Percentiles rank a stretch among this genome's conserved stretches.
These are phyloP conservation scores for Cadophora sp. DNA, from an alignment of 2,329 filamentous ascomycete genomes.

Conservation along the genomic window DNA sequence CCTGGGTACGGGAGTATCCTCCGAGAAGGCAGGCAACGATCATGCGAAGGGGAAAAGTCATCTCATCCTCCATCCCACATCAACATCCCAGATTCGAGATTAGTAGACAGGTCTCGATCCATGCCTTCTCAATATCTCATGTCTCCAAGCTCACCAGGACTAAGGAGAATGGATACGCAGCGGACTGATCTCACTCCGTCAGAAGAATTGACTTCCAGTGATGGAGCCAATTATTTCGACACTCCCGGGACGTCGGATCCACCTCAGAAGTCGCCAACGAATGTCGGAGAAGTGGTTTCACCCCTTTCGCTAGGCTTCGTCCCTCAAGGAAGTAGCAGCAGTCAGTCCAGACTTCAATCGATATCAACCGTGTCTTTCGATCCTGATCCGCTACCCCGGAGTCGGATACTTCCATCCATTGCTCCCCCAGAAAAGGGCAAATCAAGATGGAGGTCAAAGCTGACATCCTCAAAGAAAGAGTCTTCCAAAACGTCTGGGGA, in stretches of 20 bases:
- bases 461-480: slow-evolving; percentile 40
- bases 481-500: slow-evolving; percentile 41
- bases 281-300: slow-evolving; percentile 14
- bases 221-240: slow-evolving; percentile 27
- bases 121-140: slow-evolving; percentile 30
- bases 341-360: slow-evolving; percentile 27
- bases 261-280: slow-evolving; percentile 5
- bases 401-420: slow-evolving; percentile 28
- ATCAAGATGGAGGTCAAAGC: slow-evolving; percentile 45
- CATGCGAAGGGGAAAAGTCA: slow-evolving; percentile 24
- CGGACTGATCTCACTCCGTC: slow-evolving; percentile 31
- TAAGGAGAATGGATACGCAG: slow-evolving; percentile 29
- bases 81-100: slow-evolving; percentile 26
- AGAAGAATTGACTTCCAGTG: slow-evolving; percentile 34
- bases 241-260: slow-evolving; percentile 17
- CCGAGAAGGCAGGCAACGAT: slow-evolving; percentile 21
- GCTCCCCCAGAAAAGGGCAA: slow-evolving; percentile 39
- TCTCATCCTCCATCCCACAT: slow-evolving; percentile 28
- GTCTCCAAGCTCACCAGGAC: slow-evolving; percentile 36
- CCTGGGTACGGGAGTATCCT: slow-evolving; percentile 32
- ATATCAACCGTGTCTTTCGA: slow-evolving; percentile 36
- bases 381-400: slow-evolving; percentile 22
- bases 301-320: slow-evolving; percentile 28
- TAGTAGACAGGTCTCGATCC: slow-evolving; percentile 31
- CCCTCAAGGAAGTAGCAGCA: slow-evolving; percentile 16